Conservation (phyloP, 345 rosid genomes). For the Capsella bursapastoris region DNA sequence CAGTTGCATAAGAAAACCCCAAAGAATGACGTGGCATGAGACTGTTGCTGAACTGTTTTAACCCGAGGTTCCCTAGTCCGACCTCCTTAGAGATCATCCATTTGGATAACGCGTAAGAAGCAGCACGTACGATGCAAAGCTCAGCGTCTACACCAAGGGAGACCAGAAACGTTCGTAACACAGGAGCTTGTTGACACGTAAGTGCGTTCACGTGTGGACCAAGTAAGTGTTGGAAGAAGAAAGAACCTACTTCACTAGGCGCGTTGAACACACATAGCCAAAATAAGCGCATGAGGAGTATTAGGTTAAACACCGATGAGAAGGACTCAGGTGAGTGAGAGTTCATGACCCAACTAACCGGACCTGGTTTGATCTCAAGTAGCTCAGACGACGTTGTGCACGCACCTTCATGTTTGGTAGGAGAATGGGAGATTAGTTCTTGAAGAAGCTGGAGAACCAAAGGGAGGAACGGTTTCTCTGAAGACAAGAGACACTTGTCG, state of each 20-base stretch:
- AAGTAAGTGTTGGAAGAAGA: constrained; percentile 65
- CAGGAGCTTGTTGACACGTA: constrained; percentile 52
- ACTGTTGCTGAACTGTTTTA: constrained; percentile 41
- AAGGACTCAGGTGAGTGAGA: constrained; percentile 80
- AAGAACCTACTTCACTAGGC: constrained; percentile 73
- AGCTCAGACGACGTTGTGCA: constrained; percentile 68
- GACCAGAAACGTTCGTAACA: constrained; percentile 65
- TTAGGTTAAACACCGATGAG: constrained; percentile 68
- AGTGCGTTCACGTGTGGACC: constrained; percentile 62
- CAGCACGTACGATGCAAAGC: constrained; percentile 71
- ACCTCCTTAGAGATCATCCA: constrained; percentile 74
- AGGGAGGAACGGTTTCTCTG: constrained; percentile 80
- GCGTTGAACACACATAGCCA: constrained; percentile 73
- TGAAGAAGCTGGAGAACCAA: constrained; percentile 74
- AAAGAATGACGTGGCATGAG: constrained; percentile 44
- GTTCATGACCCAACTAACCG: constrained; percentile 79
- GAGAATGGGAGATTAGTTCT: constrained; percentile 66
- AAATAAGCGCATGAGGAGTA: constrained; percentile 71
- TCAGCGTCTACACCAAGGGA: constrained; percentile 72
- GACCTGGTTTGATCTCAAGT: constrained; percentile 65
- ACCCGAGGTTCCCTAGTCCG: constrained; percentile 59
- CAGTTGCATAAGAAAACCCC: constrained; percentile 69
- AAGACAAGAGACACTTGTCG: constrained; percentile 61
- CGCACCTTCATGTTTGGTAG: constrained; percentile 48
- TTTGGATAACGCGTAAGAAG: constrained; percentile 78